A percentile compares a stretch with the other conserved stretches of the same genome.
Evolutionary conservation across 2,329 filamentous ascomycete genomes (phyloP).

Genomic region (Colletotrichum trifolii): DNA sequence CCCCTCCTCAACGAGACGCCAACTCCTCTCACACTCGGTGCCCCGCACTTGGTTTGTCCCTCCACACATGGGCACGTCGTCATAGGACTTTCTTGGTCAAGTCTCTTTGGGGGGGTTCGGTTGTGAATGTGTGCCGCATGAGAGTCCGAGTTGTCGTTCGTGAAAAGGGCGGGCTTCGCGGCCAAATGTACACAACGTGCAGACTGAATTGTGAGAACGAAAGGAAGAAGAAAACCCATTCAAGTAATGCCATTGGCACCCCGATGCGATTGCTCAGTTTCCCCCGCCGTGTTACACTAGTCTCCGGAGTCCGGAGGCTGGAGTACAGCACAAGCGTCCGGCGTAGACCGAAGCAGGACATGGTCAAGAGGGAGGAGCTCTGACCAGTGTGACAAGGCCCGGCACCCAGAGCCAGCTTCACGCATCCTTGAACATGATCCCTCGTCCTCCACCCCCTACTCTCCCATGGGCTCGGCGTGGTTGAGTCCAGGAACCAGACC

Average conservation of each 20-base stretch:
- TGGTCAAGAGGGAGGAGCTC: conserved; percentile 22
- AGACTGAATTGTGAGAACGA: background rate
- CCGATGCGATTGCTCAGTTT: conserved; percentile 14
- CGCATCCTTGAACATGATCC: background rate
- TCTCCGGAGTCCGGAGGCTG: background rate
- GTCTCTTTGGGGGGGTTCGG: conserved; percentile 32
- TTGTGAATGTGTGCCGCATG: conserved; percentile 19
- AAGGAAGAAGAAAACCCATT: no score
- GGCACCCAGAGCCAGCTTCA: conserved; percentile 3
- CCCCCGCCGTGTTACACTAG: conserved; percentile 2
- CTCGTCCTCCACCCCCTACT: conserved; percentile 2
- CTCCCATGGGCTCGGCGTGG: conserved; percentile 12
- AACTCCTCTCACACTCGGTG: conserved; percentile 19
- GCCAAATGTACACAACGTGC: background rate
- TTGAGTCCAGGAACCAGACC: conserved; percentile 21
- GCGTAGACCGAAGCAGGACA: conserved; percentile 6
- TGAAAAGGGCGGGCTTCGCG: background rate
- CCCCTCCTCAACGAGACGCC: conserved; percentile 27
- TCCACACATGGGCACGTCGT: conserved; percentile 35
- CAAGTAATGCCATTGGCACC: no score
- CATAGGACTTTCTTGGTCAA: conserved; percentile 28
- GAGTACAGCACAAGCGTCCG: background rate
- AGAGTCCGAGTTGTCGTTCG: background rate
- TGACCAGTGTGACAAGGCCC: conserved; percentile 20
- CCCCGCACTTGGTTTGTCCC: conserved; percentile 33